Evolutionary conservation across 78 protist species (phyloP).

Genomic region (Guillardia theta): DNA sequence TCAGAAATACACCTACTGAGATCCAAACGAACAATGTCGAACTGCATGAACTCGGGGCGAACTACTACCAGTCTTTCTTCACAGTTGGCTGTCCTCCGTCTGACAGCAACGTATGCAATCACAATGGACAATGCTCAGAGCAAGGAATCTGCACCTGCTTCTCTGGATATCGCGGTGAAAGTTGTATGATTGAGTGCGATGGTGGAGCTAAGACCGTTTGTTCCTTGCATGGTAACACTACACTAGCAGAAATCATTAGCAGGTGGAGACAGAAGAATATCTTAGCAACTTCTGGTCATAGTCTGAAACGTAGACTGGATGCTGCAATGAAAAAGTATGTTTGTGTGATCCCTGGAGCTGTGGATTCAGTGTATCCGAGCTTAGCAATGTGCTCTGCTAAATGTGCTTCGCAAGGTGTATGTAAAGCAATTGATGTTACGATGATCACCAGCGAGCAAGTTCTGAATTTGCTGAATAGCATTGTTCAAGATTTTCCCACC

Average conservation of each 20-base stretch:
- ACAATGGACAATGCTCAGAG: background rate
- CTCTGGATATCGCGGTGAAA: background rate
- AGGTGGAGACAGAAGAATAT: background rate
- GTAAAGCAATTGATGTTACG: background rate
- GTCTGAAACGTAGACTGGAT: background rate
- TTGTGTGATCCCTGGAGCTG: background rate
- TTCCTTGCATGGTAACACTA: background rate
- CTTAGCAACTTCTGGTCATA: background rate
- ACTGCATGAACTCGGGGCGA: background rate
- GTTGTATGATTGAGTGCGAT: background rate
- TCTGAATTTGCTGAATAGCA: background rate
- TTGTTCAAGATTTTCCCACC: background rate
- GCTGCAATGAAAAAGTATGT: background rate
- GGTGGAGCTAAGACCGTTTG: background rate
- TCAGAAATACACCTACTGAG: background rate
- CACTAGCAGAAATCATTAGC: background rate
- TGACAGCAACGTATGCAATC: background rate
- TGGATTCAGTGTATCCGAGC: background rate
- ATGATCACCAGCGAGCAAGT: background rate
- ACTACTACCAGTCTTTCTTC: background rate
- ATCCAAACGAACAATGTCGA: background rate
- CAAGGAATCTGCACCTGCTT: background rate
- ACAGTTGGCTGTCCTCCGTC: background rate
- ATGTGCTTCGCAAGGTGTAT: background rate
- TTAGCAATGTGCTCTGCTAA: background rate